A percentile compares a stretch with the other conserved stretches of the same genome.
Conservation (phyloP, 1,284 basidiomycete genomes). For the Ganoderma lucidum region DNA sequence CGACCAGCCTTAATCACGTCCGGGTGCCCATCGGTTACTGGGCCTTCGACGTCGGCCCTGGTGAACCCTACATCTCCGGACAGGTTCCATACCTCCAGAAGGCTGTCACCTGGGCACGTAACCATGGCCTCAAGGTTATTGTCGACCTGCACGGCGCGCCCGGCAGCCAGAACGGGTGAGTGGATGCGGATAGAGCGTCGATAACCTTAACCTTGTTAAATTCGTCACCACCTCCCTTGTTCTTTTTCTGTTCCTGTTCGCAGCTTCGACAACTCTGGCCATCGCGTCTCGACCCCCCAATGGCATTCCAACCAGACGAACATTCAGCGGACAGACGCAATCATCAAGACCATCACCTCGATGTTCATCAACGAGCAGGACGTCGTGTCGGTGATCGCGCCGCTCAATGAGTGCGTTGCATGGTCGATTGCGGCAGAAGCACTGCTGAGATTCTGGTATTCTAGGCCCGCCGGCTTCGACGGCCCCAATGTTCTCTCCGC, state of each 20-base stretch:
- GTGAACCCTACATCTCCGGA: slow-evolving; percentile 88
- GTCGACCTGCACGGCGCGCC: slow-evolving; percentile 87
- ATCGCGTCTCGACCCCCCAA: slow-evolving; percentile 61
- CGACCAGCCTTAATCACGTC: slow-evolving; percentile 78
- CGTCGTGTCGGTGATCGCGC: slow-evolving; percentile 78
- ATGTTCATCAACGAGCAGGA: slow-evolving; percentile 63
- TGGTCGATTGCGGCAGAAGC: not conserved
- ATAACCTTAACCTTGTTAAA: slow-evolving; percentile 1
- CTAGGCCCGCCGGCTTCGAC: slow-evolving; percentile 82
- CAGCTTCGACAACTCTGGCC: slow-evolving; percentile 91
- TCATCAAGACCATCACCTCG: slow-evolving; percentile 71
- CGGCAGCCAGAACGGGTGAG: slow-evolving; percentile 83
- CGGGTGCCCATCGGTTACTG: slow-evolving; percentile 92
- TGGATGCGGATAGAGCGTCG: slow-evolving; percentile 34
- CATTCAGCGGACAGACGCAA: slow-evolving; percentile 72
- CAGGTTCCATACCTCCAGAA: slow-evolving; percentile 77
- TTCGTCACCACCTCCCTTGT: not conserved
- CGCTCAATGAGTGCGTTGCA: slow-evolving; percentile 77
- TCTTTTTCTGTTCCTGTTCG: not conserved
- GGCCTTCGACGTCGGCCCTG: slow-evolving; percentile 85
- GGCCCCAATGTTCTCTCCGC: slow-evolving; percentile 61
- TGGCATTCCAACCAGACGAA: slow-evolving; percentile 80
- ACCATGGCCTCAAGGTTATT: slow-evolving; percentile 83
- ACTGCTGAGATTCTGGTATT: not conserved
- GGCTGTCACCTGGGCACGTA: slow-evolving; percentile 82